Evolutionary conservation across 2,329 filamentous ascomycete genomes (phyloP).

Genomic region (Diaporthe ilicicola): DNA sequence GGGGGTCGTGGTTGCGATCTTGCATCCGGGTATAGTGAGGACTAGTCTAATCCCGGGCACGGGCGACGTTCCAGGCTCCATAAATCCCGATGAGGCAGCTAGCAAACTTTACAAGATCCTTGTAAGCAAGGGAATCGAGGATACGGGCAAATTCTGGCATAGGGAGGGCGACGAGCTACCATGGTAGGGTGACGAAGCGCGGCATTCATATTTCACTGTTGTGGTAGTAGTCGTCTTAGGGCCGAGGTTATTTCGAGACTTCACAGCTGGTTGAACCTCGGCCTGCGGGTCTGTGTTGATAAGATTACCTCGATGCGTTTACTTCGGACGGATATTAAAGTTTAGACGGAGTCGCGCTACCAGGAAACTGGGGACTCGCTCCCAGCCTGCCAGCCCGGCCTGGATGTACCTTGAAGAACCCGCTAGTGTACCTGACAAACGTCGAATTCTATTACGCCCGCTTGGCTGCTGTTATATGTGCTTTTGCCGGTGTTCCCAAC

Average conservation of each 20-base stretch:
- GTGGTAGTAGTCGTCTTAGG: neutral
- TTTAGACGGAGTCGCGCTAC: neutral
- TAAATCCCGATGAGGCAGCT: conserved; percentile 54
- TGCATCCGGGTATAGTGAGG: conserved; percentile 54
- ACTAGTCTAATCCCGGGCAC: conserved; percentile 43
- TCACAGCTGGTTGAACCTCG: neutral
- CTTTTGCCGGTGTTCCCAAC: neutral
- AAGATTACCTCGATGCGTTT: too few species aligned
- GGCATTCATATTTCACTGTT: neutral
- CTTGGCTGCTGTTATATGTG: neutral
- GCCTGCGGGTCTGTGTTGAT: neutral
- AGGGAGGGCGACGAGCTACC: conserved; percentile 27
- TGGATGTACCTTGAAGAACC: neutral
- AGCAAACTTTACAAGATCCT: conserved; percentile 45
- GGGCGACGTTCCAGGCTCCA: conserved; percentile 43
- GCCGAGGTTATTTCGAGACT: neutral
- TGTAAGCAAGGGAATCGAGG: conserved; percentile 22
- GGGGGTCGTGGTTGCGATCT: conserved; percentile 48
- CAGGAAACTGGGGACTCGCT: neutral
- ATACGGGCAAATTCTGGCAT: conserved; percentile 28
- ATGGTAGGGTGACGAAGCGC: conserved; percentile 18
- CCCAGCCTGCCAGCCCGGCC: neutral
- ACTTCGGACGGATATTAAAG: neutral
- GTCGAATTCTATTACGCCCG: neutral
- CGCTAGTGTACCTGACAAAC: conserved; percentile 13